phyloP scores from a whole-genome alignment of 345 rosid species.

The Jatropha curcas region DNA sequence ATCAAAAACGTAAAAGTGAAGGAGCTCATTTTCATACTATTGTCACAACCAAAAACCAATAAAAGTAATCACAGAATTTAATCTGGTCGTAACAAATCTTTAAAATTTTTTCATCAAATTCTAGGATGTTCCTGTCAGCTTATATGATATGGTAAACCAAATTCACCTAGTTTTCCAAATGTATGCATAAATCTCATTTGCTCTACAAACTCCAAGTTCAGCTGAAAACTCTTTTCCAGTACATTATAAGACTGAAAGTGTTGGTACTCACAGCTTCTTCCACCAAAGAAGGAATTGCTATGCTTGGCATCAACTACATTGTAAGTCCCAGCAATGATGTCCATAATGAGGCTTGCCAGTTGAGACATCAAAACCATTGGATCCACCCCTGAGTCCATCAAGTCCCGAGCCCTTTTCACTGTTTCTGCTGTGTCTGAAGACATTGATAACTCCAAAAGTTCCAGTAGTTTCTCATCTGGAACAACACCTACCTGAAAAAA shows the following conservation, averaged over 20 bases:
- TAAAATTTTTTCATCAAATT: background rate
- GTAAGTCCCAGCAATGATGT: conserved; percentile 91
- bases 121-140: background rate
- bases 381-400: conserved; percentile 92
- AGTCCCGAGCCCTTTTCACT: conserved; percentile 88
- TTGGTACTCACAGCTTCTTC: conserved; percentile 69
- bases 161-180: background rate
- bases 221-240: background rate
- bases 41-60: background rate
- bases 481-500: conserved; percentile 82
- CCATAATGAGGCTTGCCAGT: conserved; percentile 95
- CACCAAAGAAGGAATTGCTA: conserved; percentile 52
- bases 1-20: conserved; percentile 5
- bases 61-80: background rate
- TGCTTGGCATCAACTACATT: conserved; percentile 46
- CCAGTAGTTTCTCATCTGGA: conserved; percentile 88
- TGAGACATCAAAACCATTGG: conserved; percentile 97
- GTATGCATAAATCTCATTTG: background rate
- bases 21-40: conserved; percentile 46
- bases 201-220: background rate
- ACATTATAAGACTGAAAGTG: background rate
- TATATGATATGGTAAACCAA: background rate
- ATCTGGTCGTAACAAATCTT: background rate
- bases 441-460: conserved; percentile 92
- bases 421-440: conserved; percentile 94